Base-by-base conservation (phyloP, 179 eudicot species). In the Silene coronaria region DNA sequence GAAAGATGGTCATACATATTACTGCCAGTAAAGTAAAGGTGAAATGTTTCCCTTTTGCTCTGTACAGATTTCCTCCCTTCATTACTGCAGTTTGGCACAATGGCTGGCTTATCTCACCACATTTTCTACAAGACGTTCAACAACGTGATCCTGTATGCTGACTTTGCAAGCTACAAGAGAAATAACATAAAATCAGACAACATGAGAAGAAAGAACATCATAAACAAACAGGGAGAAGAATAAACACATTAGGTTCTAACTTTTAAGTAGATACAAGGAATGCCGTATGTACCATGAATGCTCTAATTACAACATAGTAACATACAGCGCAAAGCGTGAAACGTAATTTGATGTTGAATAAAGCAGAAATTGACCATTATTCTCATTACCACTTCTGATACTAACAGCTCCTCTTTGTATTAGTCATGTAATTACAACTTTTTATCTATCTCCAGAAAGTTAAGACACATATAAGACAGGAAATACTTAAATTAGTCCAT, bases 11-110 rank as follows among this genome's bases (percentile, higher is more conserved):
- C 81, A 80, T 80, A 73, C 82, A 78, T 80, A 82, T 30, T 30
- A 85, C 83, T 75, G 77, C 71, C 75, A 85, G 62, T 26, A 82
- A 30, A 9, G 85, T 79, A 71, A 75, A 70, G 1, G 78, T 68
- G 73, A 82, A 84, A 28, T 82, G 85, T 63, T 80, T 84, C 28
- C 85, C 87, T 73, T 77, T 77, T 27, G 73, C 72, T 80, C 85
- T 81, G 68, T 76, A 79, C 30, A 75, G 36, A 62, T 55, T 74
- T 59, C 85, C 85, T 70, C 77, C 81, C 80, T 84, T 84, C 87
- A 84, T 84, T 71, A 79, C 73, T 64, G 64, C 10, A 64, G 72
- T 26, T 21, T 72, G 79, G 66, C 42, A 45, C 36, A 77, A 77
- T 58, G 66, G 57, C 19, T 71, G 23, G 72, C 69, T 66, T 68